These are phyloP conservation scores for Sambucus nigra DNA, from an alignment of 129 eudicot species.

Conservation along the genomic window DNA sequence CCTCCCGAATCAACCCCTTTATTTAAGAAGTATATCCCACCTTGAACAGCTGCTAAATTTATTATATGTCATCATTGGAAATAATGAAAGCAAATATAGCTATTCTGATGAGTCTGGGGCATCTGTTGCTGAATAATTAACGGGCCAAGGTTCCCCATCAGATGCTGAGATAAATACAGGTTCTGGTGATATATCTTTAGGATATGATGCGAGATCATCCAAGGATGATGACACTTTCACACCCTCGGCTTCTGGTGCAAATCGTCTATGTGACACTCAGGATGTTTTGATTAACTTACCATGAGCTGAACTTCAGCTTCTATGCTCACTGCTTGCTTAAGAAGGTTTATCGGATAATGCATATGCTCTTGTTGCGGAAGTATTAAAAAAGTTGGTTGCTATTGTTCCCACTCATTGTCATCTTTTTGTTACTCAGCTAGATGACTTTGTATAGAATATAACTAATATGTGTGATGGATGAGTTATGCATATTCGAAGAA, in stretches of 20 bases:
- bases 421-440: constrained; percentile 69
- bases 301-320: constrained; percentile 65
- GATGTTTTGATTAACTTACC: constrained; percentile 48
- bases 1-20: constrained; percentile 77
- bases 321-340: constrained; percentile 84
- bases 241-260: constrained; percentile 40
- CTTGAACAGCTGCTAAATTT: constrained; percentile 88
- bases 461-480: constrained; percentile 64
- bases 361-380: constrained; percentile 79
- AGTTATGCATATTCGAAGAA: constrained; percentile 57
- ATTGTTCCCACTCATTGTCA: constrained; percentile 69
- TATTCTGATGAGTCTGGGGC: constrained; percentile 38
- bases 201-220: constrained; percentile 19
- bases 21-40: constrained; percentile 86
- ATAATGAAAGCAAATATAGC: constrained; percentile 61
- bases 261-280: constrained; percentile 22
- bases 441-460: constrained; percentile 55
- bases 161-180: constrained; percentile 39
- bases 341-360: constrained; percentile 95
- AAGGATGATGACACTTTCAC: constrained; percentile 33
- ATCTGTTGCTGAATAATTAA: constrained; percentile 43
- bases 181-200: constrained; percentile 27
- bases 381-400: constrained; percentile 74
- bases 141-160: constrained; percentile 35
- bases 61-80: constrained; percentile 73